Evolutionary conservation across 345 rosid species (phyloP).

Genomic region (Citropsis articulata): DNA sequence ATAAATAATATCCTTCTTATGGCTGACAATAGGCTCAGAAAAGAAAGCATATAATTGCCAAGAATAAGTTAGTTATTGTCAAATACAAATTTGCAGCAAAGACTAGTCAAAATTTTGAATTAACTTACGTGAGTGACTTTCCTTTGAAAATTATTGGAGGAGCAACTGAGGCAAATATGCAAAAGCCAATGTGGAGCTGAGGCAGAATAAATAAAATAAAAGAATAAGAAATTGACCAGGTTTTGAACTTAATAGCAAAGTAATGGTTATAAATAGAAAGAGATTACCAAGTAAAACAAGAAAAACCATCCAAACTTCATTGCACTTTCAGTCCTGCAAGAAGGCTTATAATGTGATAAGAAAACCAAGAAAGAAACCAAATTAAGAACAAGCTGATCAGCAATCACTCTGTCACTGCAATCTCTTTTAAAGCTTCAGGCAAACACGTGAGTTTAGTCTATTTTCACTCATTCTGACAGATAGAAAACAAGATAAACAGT

Average conservation of each 20-base stretch:
- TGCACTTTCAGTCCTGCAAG: slow-evolving; percentile 89
- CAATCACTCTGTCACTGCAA: not conserved
- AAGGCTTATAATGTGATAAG: slow-evolving; percentile 1
- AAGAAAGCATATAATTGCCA: not conserved
- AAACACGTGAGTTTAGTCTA: not conserved
- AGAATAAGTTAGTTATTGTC: not conserved
- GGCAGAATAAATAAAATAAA: not conserved
- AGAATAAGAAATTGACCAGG: not conserved
- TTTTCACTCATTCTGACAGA: not conserved
- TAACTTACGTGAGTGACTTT: slow-evolving; percentile 87
- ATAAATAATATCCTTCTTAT: not conserved
- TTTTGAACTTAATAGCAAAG: not conserved
- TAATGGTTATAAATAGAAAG: not conserved
- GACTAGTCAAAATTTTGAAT: not conserved
- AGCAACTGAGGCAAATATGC: slow-evolving; percentile 86
- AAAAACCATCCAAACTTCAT: slow-evolving; percentile 86
- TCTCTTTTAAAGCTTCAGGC: not conserved
- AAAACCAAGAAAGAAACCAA: not conserved
- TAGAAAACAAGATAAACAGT: not conserved
- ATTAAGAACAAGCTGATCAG: not conserved
- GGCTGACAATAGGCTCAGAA: not conserved
- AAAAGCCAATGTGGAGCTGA: slow-evolving; percentile 83
- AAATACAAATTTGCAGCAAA: not conserved
- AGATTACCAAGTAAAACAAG: slow-evolving; percentile 68
- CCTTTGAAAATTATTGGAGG: slow-evolving; percentile 96